phyloP scores from a whole-genome alignment of 768 basidiomycete species.

The Rhizopogon vulgaris region DNA sequence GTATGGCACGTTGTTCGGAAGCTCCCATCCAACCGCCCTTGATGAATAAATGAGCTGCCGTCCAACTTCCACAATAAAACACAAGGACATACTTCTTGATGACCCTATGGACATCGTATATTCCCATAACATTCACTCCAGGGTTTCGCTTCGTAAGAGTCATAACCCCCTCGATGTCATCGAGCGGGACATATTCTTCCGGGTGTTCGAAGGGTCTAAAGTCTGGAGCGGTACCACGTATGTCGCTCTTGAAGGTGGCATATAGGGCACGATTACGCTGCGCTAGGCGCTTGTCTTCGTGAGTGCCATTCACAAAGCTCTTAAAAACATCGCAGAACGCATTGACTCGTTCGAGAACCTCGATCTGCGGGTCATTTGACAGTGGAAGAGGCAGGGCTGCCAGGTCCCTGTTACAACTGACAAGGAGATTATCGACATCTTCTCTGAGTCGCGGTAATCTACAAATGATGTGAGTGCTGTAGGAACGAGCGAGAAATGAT shows the following conservation, averaged over 20 bases:
- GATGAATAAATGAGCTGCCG: neutral
- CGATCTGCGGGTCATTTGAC: slow-evolving; percentile 29
- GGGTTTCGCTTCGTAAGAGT: slow-evolving; percentile 11
- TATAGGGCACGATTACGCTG: slow-evolving; percentile 26
- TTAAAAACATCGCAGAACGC: slow-evolving; percentile 26
- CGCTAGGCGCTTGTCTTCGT: slow-evolving; percentile 20
- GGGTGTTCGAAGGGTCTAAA: slow-evolving; percentile 22
- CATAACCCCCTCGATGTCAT: slow-evolving; percentile 10
- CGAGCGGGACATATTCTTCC: neutral
- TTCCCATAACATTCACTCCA: slow-evolving; percentile 6
- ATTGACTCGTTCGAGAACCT: slow-evolving; percentile 30
- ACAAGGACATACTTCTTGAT: slow-evolving; percentile 23
- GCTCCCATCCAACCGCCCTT: slow-evolving; percentile 31
- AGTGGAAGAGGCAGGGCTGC: slow-evolving; percentile 23
- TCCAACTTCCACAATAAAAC: neutral
- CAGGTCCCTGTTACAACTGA: slow-evolving; percentile 20
- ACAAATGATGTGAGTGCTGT: neutral
- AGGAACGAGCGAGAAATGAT: neutral
- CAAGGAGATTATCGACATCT: slow-evolving; percentile 21
- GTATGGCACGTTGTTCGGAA: slow-evolving; percentile 30
- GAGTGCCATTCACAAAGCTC: slow-evolving; percentile 22
- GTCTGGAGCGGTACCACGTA: slow-evolving; percentile 29
- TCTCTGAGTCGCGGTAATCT: slow-evolving; percentile 27
- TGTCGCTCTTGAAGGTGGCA: slow-evolving; percentile 22
- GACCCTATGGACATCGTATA: slow-evolving; percentile 28